Evolutionary conservation across 208 protist genomes (phyloP), one percentile per base, ranked within the genome.

Genomic region (Acanthamoeba royreba): DNA sequence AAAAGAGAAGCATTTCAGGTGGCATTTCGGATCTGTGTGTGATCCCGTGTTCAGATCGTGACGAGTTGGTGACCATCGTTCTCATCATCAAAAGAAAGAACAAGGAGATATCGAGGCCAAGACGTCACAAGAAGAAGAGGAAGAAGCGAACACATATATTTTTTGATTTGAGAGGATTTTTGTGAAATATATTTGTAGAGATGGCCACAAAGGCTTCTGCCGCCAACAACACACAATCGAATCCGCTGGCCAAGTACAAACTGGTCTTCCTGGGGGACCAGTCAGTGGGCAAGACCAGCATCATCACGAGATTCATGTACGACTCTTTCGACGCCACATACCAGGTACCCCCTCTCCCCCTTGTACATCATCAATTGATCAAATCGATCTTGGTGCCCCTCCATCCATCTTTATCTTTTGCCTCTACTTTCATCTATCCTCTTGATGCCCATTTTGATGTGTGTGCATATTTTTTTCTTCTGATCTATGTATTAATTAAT

Each of bases 271-370:
- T 99, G 2, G 99, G 99, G 22, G 98, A 99, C 94, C 98, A 99
- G 96, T 98, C 97, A 46, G 99, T 99, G 13, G 99, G 99, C 19
- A 99, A 98, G 94, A 98, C 98, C 11, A 99, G 98, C 72, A 99
- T 99, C 77, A 99, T 99, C 87, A 99, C 98, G 0, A 96, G 99
- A 7, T 99, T 99, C 93, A 99, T 99, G 98, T 99, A 99, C 91
- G 98, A 99, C 96, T 98, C 97, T 25, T 99, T 99, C 91, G 98
- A 99, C 87, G 96, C 83, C 49, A 97, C 96, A 8, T 98, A 98
- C 86, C 96, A 96, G 90, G 96, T 96, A 58, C 66, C 38, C 35
- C 31, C 8, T 22, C 19, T 52, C 31, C 42, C 42, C 31, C 25
- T 63, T 1, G 25, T 4, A 43, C 9, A 45, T 95, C 43, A 53